Base-by-base conservation (phyloP, 768 basidiomycete species). In the Boletus bicolor region DNA sequence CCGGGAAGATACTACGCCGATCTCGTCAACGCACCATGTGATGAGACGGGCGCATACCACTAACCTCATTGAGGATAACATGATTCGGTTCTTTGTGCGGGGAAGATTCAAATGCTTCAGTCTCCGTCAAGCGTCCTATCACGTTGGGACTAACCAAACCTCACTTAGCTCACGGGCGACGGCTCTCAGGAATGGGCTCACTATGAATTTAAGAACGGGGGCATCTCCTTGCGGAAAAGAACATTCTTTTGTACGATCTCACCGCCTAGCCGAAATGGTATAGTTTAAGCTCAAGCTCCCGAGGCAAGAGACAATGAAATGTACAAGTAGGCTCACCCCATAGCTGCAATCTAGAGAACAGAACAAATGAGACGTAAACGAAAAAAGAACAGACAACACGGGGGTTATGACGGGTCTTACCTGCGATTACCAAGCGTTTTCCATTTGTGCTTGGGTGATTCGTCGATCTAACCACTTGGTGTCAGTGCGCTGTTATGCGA, bases 31-130 rank as follows among this genome's bases (percentile, higher is more conserved):
- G 41, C 15, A 60, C 49, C 51, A 55, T 42, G 30, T 48, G 44
- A 51, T 49, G 43, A 24, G 42, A 37, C 58, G 39, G 41, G 35
- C 28, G 44, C 36, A 43, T 44, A 34, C 6, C 24, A 62, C 75
- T 56, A 59, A 85, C 87, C 77, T 96, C 91, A 68, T 94, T 94
- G 63, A 96, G 76, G 55, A 95, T 87, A 56, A 97, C 77, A 73
- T 98, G 93, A 74, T 97, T 98, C 9, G 93, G 91, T 36, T 72
- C 76, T 15, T 77, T 75, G 64, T 89, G 84, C 57, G 86, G 83
- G 53, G 86, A 84, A 42, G 61, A 64, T n/a, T 72, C 64, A 67
- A 93, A 93, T 0, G 74, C 81, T 2, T 84, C 84, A 7, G 87
- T 87, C 34, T 68, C 73, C 60, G 76, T 77, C 39, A 97, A 83